A percentile compares a stretch with the other conserved stretches of the same genome.
Conservation (phyloP, 805 yeast species). For the Candida vartiovaarae region DNA sequence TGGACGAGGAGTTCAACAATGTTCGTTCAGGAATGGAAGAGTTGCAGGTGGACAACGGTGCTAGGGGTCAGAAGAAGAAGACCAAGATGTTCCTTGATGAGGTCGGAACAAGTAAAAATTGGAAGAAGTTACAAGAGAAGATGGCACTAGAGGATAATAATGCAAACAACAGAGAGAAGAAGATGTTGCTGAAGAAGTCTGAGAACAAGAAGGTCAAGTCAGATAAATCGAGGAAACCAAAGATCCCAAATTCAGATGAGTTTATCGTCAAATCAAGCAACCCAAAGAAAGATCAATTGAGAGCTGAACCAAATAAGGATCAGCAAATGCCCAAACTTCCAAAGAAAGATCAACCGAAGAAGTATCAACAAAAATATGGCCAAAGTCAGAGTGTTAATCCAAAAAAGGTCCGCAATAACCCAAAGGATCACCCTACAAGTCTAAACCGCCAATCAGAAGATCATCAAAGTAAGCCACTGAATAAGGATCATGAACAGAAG, state of each 20-base stretch:
- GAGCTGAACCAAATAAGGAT: too few species aligned
- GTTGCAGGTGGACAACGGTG: neutral
- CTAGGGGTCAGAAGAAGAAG: conserved; percentile 1
- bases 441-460: too few species aligned
- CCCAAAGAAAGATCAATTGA: neutral
- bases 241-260: neutral
- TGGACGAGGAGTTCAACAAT: conserved; percentile 6
- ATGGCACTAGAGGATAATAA: neutral
- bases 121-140: neutral
- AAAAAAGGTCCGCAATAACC: too few species aligned
- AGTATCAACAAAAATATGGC: too few species aligned
- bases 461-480: too few species aligned
- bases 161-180: neutral
- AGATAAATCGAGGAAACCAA: neutral
- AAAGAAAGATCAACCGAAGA: too few species aligned
- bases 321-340: too few species aligned
- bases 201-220: neutral
- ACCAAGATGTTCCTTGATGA: neutral
- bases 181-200: neutral
- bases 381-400: too few species aligned
- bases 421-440: too few species aligned
- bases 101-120: neutral
- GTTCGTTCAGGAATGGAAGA: neutral
- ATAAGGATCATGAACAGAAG: too few species aligned
- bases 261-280: neutral